Evolutionary conservation across 202 grass and related monocot species (phyloP).

Genomic region (Setaria italica): DNA sequence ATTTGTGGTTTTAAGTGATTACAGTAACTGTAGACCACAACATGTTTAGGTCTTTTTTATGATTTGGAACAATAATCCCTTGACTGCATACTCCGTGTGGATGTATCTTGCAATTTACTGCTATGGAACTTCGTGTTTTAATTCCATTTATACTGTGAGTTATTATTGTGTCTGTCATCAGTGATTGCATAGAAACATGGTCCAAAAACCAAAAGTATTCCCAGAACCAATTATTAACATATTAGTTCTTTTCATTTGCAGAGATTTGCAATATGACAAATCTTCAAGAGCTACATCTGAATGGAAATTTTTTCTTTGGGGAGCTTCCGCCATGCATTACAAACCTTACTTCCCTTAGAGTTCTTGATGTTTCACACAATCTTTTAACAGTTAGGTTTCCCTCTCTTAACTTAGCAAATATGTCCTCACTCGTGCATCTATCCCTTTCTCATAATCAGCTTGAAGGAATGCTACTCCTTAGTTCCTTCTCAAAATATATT

Average conservation of each 20-base stretch:
- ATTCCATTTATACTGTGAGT: too few relatives aligned
- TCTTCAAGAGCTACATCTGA: conserved; percentile 36
- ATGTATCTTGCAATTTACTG: too few relatives aligned
- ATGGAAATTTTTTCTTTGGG: neutral
- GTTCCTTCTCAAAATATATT: conserved; percentile 9
- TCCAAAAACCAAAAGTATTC: too few relatives aligned
- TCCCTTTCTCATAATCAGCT: conserved; percentile 21
- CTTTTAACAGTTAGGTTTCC: conserved; percentile 29
- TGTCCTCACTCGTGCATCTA: conserved; percentile 16
- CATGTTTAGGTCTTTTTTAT: neutral
- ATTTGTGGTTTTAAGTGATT: neutral
- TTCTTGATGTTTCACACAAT: conserved; percentile 12
- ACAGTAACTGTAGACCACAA: neutral
- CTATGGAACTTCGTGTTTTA: too few relatives aligned
- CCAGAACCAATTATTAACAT: neutral
- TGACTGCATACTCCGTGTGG: neutral
- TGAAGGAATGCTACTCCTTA: conserved; percentile 25
- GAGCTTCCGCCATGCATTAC: conserved; percentile 32
- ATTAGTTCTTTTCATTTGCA: neutral
- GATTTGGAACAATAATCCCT: neutral
- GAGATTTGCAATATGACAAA: conserved; percentile 31
- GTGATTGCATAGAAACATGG: too few relatives aligned
- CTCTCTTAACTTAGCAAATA: conserved; percentile 2
- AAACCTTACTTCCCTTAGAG: conserved; percentile 30
- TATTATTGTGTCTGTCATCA: too few relatives aligned